A percentile compares a stretch with the other conserved stretches of the same genome.
Conservation (phyloP, 345 rosid species). For the Populus pruinosa region DNA sequence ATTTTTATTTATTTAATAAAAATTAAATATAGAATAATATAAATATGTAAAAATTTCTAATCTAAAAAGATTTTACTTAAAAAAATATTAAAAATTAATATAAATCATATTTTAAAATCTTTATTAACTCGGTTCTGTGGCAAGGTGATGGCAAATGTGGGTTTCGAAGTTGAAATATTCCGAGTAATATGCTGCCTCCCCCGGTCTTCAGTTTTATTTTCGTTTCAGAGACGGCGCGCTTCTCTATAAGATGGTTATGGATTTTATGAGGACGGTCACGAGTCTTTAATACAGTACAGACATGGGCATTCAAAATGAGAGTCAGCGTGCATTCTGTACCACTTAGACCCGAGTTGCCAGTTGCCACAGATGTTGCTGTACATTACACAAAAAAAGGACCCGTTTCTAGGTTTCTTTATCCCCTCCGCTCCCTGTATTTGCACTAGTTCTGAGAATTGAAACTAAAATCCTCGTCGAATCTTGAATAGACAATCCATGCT, state of each 20-base stretch:
- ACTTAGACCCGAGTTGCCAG: neutral
- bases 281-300: neutral
- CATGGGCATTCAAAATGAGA: neutral
- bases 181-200: neutral
- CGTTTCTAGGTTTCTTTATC: neutral
- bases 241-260: slow-evolving; percentile 4
- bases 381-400: neutral
- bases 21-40: no score
- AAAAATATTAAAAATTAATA: no score
- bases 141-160: neutral
- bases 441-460: neutral
- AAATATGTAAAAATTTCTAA: no score
- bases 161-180: neutral
- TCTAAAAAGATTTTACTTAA: no score
- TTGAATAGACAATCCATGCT: neutral
- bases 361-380: neutral
- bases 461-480: neutral
- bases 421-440: neutral
- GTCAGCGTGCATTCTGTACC: neutral
- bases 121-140: no score
- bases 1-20: no score
- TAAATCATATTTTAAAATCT: no score
- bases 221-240: neutral
- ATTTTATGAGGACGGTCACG: neutral
- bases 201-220: neutral